These are phyloP conservation scores for Ophiobolus disseminans DNA, from an alignment of 2,329 filamentous ascomycete genomes.

Conservation along the genomic window DNA sequence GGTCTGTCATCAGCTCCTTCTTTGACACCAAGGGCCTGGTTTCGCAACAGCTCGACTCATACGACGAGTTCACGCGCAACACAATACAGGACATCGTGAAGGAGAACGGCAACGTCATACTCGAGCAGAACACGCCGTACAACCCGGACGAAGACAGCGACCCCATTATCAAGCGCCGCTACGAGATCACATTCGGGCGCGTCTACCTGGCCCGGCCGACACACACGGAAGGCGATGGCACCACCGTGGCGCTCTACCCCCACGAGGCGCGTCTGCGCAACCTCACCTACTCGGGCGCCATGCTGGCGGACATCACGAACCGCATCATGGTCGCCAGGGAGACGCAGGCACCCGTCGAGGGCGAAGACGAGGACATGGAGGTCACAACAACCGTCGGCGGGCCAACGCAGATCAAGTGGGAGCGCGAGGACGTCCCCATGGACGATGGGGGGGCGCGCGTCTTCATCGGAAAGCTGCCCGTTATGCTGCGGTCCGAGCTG, in stretches of 20 bases:
- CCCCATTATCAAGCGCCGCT: constrained; percentile 84
- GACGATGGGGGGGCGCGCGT: constrained; percentile 69
- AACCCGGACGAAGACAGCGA: constrained; percentile 71
- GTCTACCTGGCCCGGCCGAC: constrained; percentile 89
- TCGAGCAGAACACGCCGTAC: constrained; percentile 88
- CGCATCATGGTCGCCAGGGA: constrained; percentile 85
- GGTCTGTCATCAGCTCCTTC: constrained; percentile 96
- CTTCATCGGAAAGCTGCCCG: constrained; percentile 93
- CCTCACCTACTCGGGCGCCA: constrained; percentile 89
- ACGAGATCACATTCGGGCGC: constrained; percentile 92
- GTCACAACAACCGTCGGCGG: constrained; percentile 37
- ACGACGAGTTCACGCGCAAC: constrained; percentile 93
- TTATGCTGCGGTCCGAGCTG: constrained; percentile 98
- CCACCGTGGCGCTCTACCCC: constrained; percentile 82
- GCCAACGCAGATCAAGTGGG: constrained; percentile 53
- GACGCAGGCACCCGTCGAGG: constrained; percentile 68
- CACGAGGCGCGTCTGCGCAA: constrained; percentile 97
- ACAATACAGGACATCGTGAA: constrained; percentile 95
- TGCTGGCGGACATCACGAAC: constrained; percentile 88
- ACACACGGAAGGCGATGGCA: constrained; percentile 91
- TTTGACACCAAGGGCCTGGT: constrained; percentile 96
- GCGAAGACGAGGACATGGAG: constrained; percentile 67
- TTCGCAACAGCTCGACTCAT: constrained; percentile 97
- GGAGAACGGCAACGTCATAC: constrained; percentile 88
- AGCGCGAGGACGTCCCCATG: constrained; percentile 57